phyloP scores from a whole-genome alignment of 148 eudicot genomes.

The Rhododendron henanense region DNA sequence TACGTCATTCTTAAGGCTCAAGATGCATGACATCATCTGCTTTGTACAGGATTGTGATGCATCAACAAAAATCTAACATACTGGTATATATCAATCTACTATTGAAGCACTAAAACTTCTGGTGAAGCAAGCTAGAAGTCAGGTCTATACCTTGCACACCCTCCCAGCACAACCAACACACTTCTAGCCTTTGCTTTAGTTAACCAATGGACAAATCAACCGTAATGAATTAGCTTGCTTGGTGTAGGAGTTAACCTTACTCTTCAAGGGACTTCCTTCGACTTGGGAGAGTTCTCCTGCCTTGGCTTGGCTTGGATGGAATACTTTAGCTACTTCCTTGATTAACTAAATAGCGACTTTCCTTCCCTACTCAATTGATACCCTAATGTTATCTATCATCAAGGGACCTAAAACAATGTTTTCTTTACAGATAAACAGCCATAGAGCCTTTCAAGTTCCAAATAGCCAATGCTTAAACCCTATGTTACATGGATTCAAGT shows the following conservation, averaged over 20 bases:
- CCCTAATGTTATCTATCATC: too few species aligned
- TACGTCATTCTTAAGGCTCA: background rate
- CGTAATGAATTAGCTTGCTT: too few species aligned
- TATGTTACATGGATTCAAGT: background rate
- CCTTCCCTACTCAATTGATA: too few species aligned
- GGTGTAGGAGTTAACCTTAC: too few species aligned
- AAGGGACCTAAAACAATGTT: too few species aligned
- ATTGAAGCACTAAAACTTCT: background rate
- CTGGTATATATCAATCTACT: background rate
- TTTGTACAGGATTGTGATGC: background rate
- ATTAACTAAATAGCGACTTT: too few species aligned
- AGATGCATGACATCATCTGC: background rate
- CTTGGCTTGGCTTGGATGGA: too few species aligned
- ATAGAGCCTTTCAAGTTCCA: background rate
- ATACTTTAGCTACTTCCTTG: too few species aligned
- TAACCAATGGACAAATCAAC: too few species aligned
- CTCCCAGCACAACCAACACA: background rate
- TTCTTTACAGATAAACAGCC: background rate
- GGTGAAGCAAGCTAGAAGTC: background rate
- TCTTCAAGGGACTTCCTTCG: too few species aligned
- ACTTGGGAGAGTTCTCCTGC: too few species aligned
- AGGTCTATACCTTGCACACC: background rate
- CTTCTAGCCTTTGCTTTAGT: background rate
- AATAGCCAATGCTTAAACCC: background rate
- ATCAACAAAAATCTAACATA: background rate